A percentile compares a stretch with the other conserved stretches of the same genome.
These are phyloP conservation scores for Trichoderma orchidacearum DNA, from an alignment of 495 filamentous ascomycete genomes.

Conservation along the genomic window DNA sequence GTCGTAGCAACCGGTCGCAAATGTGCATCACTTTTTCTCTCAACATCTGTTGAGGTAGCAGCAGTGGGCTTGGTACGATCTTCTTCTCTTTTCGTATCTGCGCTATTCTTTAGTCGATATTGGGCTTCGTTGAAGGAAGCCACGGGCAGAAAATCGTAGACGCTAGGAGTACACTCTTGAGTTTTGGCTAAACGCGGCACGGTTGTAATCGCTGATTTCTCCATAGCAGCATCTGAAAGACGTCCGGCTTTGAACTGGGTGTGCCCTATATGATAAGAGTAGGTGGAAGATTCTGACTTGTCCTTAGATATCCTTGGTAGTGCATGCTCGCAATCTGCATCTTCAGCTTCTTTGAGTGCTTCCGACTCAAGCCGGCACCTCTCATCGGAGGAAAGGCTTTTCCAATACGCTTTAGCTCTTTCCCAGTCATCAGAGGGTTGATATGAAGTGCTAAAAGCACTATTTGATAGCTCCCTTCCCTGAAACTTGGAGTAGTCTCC, in stretches of 20 bases:
- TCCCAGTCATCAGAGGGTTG: slow-evolving; percentile 38
- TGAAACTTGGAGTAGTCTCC: neutral
- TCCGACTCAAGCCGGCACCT: slow-evolving; percentile 42
- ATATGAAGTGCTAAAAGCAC: slow-evolving; percentile 6
- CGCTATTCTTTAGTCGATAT: neutral
- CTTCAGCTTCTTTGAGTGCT: slow-evolving; percentile 31
- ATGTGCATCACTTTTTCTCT: neutral
- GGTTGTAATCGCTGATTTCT: no score
- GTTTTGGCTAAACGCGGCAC: no score
- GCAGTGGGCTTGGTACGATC: neutral
- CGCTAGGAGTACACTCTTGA: no score
- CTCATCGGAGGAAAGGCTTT: slow-evolving; percentile 41
- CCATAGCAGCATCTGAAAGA: slow-evolving; percentile 27
- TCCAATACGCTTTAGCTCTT: slow-evolving; percentile 49
- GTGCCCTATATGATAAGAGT: slow-evolving; percentile 5
- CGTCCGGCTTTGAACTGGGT: slow-evolving; percentile 9
- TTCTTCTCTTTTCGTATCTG: neutral
- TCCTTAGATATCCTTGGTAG: slow-evolving; percentile 12
- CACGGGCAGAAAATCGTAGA: no score
- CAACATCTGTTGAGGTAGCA: neutral
- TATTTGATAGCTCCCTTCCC: slow-evolving; percentile 3
- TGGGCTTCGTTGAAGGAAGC: no score
- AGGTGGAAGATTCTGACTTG: slow-evolving; percentile 14
- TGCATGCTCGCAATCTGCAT: slow-evolving; percentile 27
- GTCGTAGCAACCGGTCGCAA: neutral